A percentile compares a stretch with the other conserved stretches of the same genome.
These are phyloP conservation scores for Thuja plicata DNA, from an alignment of 83 land plant genomes.

Conservation along the genomic window DNA sequence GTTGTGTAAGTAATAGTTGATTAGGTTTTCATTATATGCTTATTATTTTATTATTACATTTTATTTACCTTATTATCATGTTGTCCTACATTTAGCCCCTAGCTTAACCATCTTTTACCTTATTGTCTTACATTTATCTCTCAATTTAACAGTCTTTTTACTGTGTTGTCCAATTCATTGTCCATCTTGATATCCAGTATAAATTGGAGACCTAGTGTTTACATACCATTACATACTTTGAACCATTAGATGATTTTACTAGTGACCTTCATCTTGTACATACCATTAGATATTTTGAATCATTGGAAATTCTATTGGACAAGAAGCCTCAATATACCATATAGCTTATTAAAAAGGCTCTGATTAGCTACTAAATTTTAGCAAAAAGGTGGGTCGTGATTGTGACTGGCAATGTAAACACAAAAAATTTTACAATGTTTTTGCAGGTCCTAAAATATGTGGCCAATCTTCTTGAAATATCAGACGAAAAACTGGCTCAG, in stretches of 20 bases:
- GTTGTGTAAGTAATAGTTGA: no score
- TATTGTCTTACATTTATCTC: no score
- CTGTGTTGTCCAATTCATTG: no score
- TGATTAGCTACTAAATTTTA: neutral
- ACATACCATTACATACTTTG: neutral
- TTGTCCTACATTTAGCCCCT: no score
- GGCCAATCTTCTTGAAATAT: slow-evolving; percentile 54
- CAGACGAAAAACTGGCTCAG: slow-evolving; percentile 68
- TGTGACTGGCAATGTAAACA: neutral
- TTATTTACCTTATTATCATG: no score
- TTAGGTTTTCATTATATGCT: no score
- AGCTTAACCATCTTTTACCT: no score
- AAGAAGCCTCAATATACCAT: neutral
- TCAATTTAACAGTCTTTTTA: no score
- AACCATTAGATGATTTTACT: neutral
- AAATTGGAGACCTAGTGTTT: no score
- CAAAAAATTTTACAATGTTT: neutral
- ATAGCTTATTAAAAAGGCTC: neutral
- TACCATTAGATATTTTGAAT: neutral
- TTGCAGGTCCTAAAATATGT: slow-evolving; percentile 64
- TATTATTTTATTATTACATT: no score
- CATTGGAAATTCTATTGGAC: neutral
- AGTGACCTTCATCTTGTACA: no score
- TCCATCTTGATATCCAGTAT: no score
- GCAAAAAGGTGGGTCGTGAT: neutral